Base-by-base conservation (phyloP, 257 asterid genomes). In the Mentha longifolia region DNA sequence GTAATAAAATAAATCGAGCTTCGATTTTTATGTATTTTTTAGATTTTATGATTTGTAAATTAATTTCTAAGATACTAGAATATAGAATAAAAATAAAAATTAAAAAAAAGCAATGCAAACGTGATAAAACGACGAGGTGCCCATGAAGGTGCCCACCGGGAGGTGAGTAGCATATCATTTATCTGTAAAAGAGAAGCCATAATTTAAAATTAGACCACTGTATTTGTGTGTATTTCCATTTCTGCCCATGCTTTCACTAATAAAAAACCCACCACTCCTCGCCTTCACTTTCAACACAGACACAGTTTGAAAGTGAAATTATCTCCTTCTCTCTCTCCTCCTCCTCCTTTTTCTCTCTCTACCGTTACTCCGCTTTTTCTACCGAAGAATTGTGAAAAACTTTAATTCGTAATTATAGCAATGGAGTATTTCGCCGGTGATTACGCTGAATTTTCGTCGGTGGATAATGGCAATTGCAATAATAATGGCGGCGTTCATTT, bases 211-310 rank as follows among this genome's bases (percentile, higher is more conserved):
- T 69, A 31, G 51, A 31, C 51, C 64, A 41, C 62, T 4, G 19
- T 10, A 80, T 67, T 75, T 62, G 66, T 2, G 3, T 37, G 43
- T 68, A 79, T 75, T 82, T 79, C 73, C 92, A 72, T 35, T 41
- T 75, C 0, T 35, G 70, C 82, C 96, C 96, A 72, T 67, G 20
- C 2, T 30, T 65, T 74, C 87, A 77, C 88, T 83, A 85, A 85
- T 93, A 88, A 93, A 90, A 88, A 83, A 20, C 87, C 87, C 90
- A 15, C 85, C 92, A 54, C 74, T 70, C 57, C 90, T 68, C 82
- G 59, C 85, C 78, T 81, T 81, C 87, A 80, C 87, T 77, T 74
- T 84, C 83, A 72, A 62, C 81, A 77, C 71, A 55, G 54, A 59
- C 75, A 55, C 76, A 63, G 39, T 68, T 57, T 60, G 11, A 68